Percentiles rank a stretch among this genome's conserved stretches.
These are phyloP conservation scores for Patellifolia procumbens DNA, from an alignment of 179 eudicot species.

Conservation along the genomic window DNA sequence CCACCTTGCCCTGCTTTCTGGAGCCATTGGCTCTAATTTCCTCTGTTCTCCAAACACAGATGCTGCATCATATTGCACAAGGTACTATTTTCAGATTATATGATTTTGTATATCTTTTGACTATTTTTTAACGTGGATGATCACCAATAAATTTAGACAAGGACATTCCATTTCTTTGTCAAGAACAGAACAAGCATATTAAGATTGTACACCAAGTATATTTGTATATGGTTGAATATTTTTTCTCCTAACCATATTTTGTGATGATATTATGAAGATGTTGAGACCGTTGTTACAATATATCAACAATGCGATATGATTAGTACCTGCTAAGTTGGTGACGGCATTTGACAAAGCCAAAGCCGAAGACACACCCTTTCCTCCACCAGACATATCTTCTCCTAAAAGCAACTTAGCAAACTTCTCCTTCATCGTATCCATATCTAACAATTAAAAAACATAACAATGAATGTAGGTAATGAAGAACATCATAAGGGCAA, in stretches of 20 bases:
- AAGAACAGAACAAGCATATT: too few species aligned
- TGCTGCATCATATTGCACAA: conserved; percentile 44
- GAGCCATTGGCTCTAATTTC: conserved; percentile 73
- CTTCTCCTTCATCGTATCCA: conserved; percentile 66
- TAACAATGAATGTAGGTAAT: background rate
- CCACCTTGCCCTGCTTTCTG: conserved; percentile 68
- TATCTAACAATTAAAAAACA: conserved; percentile 29
- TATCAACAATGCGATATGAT: too few species aligned
- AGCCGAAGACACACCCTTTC: conserved; percentile 75
- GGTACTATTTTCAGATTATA: background rate
- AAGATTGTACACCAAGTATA: too few species aligned
- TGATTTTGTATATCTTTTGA: background rate
- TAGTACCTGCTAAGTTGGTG: conserved; percentile 64
- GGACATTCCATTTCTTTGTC: too few species aligned
- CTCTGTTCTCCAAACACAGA: conserved; percentile 76
- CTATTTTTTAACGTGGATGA: background rate
- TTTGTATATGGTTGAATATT: too few species aligned
- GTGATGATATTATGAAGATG: too few species aligned
- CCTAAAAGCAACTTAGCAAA: conserved; percentile 69
- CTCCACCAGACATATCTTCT: conserved; percentile 77
- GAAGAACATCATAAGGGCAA: background rate
- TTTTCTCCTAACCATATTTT: too few species aligned
- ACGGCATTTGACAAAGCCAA: conserved; percentile 73
- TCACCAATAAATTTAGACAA: background rate
- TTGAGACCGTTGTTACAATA: too few species aligned